Evolutionary conservation across 192 early-diverging fungal species (phyloP).

Genomic region (Gorgonomyces haynaldii): DNA sequence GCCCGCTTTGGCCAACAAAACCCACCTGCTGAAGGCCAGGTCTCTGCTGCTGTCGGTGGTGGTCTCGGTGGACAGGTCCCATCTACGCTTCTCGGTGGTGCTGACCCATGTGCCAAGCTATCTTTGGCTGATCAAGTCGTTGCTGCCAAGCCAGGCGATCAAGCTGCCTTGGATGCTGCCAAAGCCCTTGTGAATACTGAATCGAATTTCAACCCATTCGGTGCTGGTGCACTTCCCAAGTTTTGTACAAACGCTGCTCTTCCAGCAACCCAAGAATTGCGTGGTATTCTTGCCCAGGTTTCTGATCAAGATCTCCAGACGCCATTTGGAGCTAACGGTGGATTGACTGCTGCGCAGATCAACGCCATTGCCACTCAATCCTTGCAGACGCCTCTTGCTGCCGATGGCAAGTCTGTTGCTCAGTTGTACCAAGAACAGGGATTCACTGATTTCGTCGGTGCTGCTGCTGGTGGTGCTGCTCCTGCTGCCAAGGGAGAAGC

Average conservation of each 20-base stretch:
- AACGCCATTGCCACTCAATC: background rate
- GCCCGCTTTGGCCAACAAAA: constrained; percentile 18
- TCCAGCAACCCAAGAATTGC: constrained; percentile 12
- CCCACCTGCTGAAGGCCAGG: constrained; percentile 6
- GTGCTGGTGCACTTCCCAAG: constrained; percentile 5
- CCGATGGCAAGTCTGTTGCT: constrained; percentile 2
- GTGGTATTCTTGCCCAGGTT: constrained; percentile 9
- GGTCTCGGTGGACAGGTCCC: constrained; percentile 11
- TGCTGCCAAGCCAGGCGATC: constrained; percentile 6
- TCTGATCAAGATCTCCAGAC: background rate
- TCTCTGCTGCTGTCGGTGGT: constrained; percentile 5
- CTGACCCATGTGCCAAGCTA: constrained; percentile 25
- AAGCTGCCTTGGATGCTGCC: constrained; percentile 6
- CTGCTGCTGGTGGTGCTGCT: background rate
- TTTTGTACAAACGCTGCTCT: constrained; percentile 14
- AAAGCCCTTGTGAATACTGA: constrained; percentile 14
- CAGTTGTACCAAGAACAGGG: constrained; percentile 1
- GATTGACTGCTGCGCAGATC: background rate
- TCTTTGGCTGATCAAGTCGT: constrained; percentile 15
- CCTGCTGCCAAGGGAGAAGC: too few relatives aligned
- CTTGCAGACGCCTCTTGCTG: background rate
- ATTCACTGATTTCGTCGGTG: background rate
- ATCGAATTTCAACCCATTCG: constrained; percentile 23
- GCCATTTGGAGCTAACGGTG: constrained; percentile 7
- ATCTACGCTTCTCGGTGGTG: constrained; percentile 19